Base-by-base conservation (phyloP, 306 rosid genomes). In the Fragaria ananassa region DNA sequence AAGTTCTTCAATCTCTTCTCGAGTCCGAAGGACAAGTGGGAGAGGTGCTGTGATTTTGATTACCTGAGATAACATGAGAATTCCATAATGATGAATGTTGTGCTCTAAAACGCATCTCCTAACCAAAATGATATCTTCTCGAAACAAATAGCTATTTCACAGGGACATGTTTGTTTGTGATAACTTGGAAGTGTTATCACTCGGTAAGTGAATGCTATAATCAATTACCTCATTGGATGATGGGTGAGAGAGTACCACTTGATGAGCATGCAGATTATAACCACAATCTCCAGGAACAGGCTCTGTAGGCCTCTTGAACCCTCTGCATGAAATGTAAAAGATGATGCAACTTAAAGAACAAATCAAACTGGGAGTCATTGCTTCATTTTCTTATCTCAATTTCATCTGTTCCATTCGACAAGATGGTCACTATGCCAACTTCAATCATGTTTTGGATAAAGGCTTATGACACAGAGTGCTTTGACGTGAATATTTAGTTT, bases 241-340 rank as follows among this genome's bases (percentile, higher is more conserved):
- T 45, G 97, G 97, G 74, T 92, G 98, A 68, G 87, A 77, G 62
- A 95, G 88, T 69, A 69, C 70, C 84, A 90, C 77, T 54, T 76
- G 86, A 83, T 91, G 90, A 12, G 97, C 99, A 61, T 95, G 99
- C 86, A 95, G 78, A 80, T 73, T 49, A 81, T 91, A 92, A 70
- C 99, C 97, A 87, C 92, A 88, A 80, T 95, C 97, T 72, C 99
- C 99, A 31, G 99, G 98, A 82, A 92, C 93, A 57, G 98, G 89
- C 67, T 84, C 88, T n/a, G 65, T 31, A 34, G 97, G 96, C 74
- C 88, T 89, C 53, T 56, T 79, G 85, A 92, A 95, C n/a, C 96
- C 97, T 76, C 97, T 95, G 62, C 73, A 80, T 49, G 56, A 27
- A 57, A 56, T 27, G 68, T 19, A 66, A 58, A 21, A 31, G 51